Evolutionary conservation across 805 yeast genomes (phyloP).

Genomic region (Candida golubevii): DNA sequence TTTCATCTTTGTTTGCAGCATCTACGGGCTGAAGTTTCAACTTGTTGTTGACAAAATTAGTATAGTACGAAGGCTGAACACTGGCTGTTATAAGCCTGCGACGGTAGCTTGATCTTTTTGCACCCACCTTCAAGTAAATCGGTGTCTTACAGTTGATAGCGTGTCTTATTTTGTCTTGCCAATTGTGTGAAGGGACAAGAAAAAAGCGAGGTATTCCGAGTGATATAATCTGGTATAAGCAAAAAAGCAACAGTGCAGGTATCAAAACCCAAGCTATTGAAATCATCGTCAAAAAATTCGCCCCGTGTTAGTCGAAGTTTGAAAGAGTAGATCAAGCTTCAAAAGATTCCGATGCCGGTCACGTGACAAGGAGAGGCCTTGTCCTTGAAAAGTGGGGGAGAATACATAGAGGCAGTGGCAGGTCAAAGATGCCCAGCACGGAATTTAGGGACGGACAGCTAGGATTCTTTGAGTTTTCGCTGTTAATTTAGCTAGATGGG

Average conservation of each 20-base stretch:
- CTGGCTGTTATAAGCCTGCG: conserved; percentile 37
- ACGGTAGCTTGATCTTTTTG: conserved; percentile 36
- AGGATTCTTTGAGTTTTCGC: no score
- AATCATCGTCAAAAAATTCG: neutral
- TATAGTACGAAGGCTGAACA: conserved; percentile 33
- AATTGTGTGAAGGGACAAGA: conserved; percentile 35
- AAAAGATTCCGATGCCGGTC: neutral
- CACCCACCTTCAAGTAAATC: conserved; percentile 33
- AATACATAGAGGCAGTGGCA: no score
- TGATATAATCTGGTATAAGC: conserved; percentile 19
- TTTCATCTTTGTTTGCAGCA: conserved; percentile 15
- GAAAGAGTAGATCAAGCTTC: no score
- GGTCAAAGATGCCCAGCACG: no score
- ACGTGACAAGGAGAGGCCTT: neutral
- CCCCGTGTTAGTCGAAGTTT: no score
- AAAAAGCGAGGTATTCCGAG: conserved; percentile 31
- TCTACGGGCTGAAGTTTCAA: conserved; percentile 32
- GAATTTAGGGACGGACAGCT: no score
- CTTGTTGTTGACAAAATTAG: conserved; percentile 35
- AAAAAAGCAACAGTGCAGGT: conserved; percentile 11
- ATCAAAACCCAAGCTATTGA: conserved; percentile 3
- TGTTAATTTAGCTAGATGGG: no score
- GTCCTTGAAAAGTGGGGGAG: no score
- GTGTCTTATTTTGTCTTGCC: conserved; percentile 32
- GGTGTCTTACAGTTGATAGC: conserved; percentile 33